Percentiles rank a stretch among this genome's conserved stretches.
phyloP scores from a whole-genome alignment of 495 filamentous ascomycete genomes.

The Daldinia vernicosa region DNA sequence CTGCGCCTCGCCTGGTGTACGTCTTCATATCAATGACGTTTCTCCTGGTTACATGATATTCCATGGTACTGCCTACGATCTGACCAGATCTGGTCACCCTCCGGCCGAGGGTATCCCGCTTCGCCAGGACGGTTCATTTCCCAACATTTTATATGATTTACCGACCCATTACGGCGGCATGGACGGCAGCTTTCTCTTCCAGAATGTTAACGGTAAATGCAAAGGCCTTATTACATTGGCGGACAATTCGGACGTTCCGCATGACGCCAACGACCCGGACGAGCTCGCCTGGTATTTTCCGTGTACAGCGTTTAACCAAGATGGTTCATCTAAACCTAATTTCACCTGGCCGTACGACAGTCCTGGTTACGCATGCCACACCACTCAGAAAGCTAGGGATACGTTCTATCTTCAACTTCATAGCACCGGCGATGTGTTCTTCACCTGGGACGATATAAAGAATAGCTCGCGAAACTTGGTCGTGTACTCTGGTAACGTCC shows the following conservation, averaged over 20 bases:
- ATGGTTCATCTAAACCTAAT: slow-evolving; percentile 84
- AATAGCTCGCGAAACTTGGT: slow-evolving; percentile 89
- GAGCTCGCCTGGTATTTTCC: slow-evolving; percentile 98
- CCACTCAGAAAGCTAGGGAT: slow-evolving; percentile 68
- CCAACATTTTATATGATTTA: slow-evolving; percentile 88
- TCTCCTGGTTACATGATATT: slow-evolving; percentile 90
- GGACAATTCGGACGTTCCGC: slow-evolving; percentile 78
- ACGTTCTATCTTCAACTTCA: slow-evolving; percentile 78
- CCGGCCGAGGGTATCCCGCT: slow-evolving; percentile 78
- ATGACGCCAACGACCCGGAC: slow-evolving; percentile 64
- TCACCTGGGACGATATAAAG: slow-evolving; percentile 92
- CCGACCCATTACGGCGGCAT: slow-evolving; percentile 80
- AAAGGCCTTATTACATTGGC: slow-evolving; percentile 85
- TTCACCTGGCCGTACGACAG: slow-evolving; percentile 73
- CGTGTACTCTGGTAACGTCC: slow-evolving; percentile 91
- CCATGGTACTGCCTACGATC: slow-evolving; percentile 87
- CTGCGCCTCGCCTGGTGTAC: slow-evolving; percentile 72
- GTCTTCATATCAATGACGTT: slow-evolving; percentile 84
- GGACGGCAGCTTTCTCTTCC: slow-evolving; percentile 97
- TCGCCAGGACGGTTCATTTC: slow-evolving; percentile 49
- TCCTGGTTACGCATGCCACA: slow-evolving; percentile 90
- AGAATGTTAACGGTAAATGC: slow-evolving; percentile 98
- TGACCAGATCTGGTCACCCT: slow-evolving; percentile 76
- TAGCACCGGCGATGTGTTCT: slow-evolving; percentile 74
- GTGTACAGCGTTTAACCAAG: slow-evolving; percentile 89